Base-by-base conservation (phyloP, 1,284 basidiomycete genomes). In the Trametes versicolor region DNA sequence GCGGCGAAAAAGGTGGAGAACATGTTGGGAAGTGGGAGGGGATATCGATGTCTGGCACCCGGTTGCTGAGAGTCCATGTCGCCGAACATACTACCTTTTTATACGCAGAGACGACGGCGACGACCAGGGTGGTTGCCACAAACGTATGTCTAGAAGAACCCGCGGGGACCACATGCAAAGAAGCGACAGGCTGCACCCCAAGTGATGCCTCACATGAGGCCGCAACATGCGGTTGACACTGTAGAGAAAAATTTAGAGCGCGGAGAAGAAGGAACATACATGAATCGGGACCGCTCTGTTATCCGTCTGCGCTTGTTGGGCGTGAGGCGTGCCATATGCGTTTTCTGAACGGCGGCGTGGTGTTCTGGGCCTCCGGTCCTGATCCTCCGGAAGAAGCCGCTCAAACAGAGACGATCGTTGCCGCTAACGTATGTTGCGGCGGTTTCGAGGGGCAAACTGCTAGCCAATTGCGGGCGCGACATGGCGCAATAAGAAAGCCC, bases 51-150 rank as follows among this genome's bases (percentile, higher is more conserved):
- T 58, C 62, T 57, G 54, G 34, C 34, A 29, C 7, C 21, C 17
- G 50, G n/a, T 21, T 12, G 19, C n/a, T 52, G 29, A 43, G 41
- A 43, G 41, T 17, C 25, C 48, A 58, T 47, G 49, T 47, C 19
- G 51, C 41, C 21, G 43, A 51, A 53, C 57, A 54, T 55, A 60
- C 25, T 55, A 60, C 25, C 21, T 43, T 58, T 63, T 59, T 65
- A 65, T 64, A 62, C 17, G 37, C 49, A 23, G 12, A 37, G 25
- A n/a, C 15, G 17, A 29, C 39, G 17, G n/a, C 39, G n/a, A 37
- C 45, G n/a, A 21, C 19, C 37, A 7, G 25, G 21, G 43, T 37
- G 15, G 13, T 5, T 49, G 7, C 55, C 29, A 36, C 50, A 55
- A 49, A 4, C 58, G 47, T 29, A 29, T 51, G 19, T 56, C 50